Conservation (phyloP, 2,329 filamentous ascomycete genomes). For the Myriosclerotinia scirpicola region DNA sequence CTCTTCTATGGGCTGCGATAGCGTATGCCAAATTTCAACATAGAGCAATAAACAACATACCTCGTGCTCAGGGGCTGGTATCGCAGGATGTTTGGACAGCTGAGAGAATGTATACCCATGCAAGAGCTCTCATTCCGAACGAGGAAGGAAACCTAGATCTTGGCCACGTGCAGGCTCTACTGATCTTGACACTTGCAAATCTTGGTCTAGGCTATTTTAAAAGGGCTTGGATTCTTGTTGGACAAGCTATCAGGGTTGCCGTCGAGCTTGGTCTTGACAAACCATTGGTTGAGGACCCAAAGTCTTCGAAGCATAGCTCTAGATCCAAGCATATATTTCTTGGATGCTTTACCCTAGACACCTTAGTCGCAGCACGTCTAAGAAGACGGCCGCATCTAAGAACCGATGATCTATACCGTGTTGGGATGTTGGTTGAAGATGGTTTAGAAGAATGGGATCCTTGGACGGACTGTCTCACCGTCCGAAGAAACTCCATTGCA, state of each 20-base stretch:
- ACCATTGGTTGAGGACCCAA: slow-evolving; percentile 33
- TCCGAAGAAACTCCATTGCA: slow-evolving; percentile 35
- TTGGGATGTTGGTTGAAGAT: slow-evolving; percentile 58
- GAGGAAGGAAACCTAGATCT: slow-evolving; percentile 51
- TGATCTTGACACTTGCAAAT: slow-evolving; percentile 62
- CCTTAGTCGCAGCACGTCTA: slow-evolving; percentile 53
- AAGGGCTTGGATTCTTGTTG: slow-evolving; percentile 64
- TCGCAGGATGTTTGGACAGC: slow-evolving; percentile 34
- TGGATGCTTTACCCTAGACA: slow-evolving; percentile 64
- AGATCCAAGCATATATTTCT: slow-evolving; percentile 49
- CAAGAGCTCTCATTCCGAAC: slow-evolving; percentile 50
- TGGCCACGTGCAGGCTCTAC: slow-evolving; percentile 55
- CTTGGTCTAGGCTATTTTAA: slow-evolving; percentile 57
- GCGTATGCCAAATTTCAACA: slow-evolving; percentile 57
- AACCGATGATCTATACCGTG: slow-evolving; percentile 48
- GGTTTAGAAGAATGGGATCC: slow-evolving; percentile 74
- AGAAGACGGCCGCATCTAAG: slow-evolving; percentile 52
- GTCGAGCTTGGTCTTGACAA: slow-evolving; percentile 46
- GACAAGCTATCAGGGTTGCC: slow-evolving; percentile 59
- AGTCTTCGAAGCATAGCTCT: slow-evolving; percentile 33
- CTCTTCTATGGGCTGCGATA: slow-evolving; percentile 60
- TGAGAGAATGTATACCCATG: slow-evolving; percentile 51
- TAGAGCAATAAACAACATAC: slow-evolving; percentile 37
- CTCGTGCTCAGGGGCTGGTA: slow-evolving; percentile 32
- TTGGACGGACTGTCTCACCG: slow-evolving; percentile 57